Percentiles rank a stretch among this genome's conserved stretches.
phyloP scores from a whole-genome alignment of 192 early-diverging fungal species.

The Coemansia sp. region DNA sequence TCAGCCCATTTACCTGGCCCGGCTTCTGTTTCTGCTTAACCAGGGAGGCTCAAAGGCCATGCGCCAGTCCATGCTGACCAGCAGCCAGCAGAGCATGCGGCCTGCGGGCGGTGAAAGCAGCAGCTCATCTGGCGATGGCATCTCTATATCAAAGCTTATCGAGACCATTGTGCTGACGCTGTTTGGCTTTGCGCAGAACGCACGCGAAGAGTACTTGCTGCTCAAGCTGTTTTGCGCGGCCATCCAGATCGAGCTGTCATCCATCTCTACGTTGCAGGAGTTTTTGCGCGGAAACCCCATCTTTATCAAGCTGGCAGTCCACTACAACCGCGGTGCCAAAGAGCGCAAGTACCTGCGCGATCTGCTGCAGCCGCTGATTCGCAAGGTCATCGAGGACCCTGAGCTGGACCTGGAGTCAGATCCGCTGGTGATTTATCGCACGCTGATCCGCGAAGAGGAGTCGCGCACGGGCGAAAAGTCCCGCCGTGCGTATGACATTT shows the following conservation, averaged over 20 bases:
- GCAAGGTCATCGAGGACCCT: constrained; percentile 70
- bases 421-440: constrained; percentile 84
- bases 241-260: constrained; percentile 88
- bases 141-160: constrained; percentile 67
- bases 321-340: constrained; percentile 93
- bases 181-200: constrained; percentile 97
- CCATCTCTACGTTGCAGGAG: constrained; percentile 78
- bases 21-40: constrained; percentile 84
- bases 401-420: constrained; percentile 89
- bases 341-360: constrained; percentile 88
- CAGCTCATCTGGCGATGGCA: constrained; percentile 24
- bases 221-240: constrained; percentile 88
- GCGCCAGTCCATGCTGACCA: constrained; percentile 41
- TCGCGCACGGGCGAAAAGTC: constrained; percentile 80
- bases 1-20: constrained; percentile 86
- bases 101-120: constrained; percentile 1
- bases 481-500: constrained; percentile 69
- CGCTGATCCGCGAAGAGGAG: constrained; percentile 86
- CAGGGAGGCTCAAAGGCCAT: constrained; percentile 64
- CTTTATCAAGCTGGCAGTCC: constrained; percentile 95
- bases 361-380: constrained; percentile 79
- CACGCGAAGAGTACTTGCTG: constrained; percentile 92
- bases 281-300: constrained; percentile 94
- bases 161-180: constrained; percentile 88
- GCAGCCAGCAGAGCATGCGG: constrained; percentile 14